phyloP scores from a whole-genome alignment of 192 early-diverging fungal species.

The Gigaspora rosea region DNA sequence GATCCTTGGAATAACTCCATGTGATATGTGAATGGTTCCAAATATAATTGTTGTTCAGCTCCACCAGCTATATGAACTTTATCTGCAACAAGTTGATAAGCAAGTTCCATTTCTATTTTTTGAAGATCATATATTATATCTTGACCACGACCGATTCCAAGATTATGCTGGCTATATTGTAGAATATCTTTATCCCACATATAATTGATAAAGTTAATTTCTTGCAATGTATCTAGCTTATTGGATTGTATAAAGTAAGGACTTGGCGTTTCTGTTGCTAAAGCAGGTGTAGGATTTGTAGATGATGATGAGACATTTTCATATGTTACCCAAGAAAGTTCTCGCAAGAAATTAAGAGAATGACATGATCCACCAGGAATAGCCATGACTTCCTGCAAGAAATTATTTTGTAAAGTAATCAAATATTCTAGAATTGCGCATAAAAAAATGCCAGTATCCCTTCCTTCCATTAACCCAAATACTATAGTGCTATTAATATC shows the following conservation, averaged over 20 bases:
- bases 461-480: constrained; percentile 27
- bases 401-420: constrained; percentile 33
- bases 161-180: constrained; percentile 28
- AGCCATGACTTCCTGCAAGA: constrained; percentile 13
- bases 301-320: background rate
- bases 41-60: background rate
- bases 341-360: constrained; percentile 26
- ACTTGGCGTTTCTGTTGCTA: background rate
- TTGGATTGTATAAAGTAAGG: background rate
- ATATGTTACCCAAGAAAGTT: background rate
- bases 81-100: background rate
- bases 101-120: constrained; percentile 28
- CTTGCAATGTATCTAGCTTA: background rate
- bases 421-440: constrained; percentile 22
- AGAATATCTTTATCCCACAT: constrained; percentile 22
- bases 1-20: constrained; percentile 27
- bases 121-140: constrained; percentile 29
- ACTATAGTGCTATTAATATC: background rate
- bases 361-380: constrained; percentile 4
- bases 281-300: background rate
- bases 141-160: constrained; percentile 9
- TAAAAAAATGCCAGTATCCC: constrained; percentile 22
- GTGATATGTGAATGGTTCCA: constrained; percentile 29
- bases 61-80: constrained; percentile 17
- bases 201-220: constrained; percentile 19